phyloP scores from a whole-genome alignment of 2,329 filamentous ascomycete species.

The Fusarium palustre region DNA sequence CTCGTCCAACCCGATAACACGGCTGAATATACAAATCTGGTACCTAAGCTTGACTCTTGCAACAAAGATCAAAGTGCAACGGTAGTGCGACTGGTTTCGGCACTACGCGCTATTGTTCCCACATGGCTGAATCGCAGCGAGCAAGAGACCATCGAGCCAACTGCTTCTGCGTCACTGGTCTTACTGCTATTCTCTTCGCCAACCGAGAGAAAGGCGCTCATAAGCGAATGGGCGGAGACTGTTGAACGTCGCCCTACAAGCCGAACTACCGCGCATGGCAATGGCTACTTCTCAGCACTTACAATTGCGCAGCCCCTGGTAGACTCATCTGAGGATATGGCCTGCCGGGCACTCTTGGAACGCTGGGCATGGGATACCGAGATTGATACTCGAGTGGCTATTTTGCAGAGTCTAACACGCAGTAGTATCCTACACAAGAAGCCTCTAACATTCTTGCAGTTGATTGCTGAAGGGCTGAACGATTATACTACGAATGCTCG shows the following conservation, averaged over 20 bases:
- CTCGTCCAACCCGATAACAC: conserved; percentile 41
- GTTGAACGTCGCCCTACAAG: conserved; percentile 53
- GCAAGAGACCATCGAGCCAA: conserved; percentile 60
- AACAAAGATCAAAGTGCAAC: conserved; percentile 4
- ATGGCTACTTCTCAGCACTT: conserved; percentile 66
- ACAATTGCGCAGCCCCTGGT: conserved; percentile 61
- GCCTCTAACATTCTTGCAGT: conserved; percentile 55
- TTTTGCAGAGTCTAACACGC: conserved; percentile 65
- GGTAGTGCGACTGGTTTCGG: conserved; percentile 40
- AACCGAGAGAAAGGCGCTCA: conserved; percentile 52
- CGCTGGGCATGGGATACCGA: conserved; percentile 65
- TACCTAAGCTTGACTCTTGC: conserved; percentile 34
- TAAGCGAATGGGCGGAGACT: conserved; percentile 61
- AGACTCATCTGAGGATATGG: conserved; percentile 47
- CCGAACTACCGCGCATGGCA: conserved; percentile 55
- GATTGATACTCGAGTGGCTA: conserved; percentile 65
- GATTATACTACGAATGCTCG: conserved; percentile 92
- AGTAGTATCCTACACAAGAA: conserved; percentile 59
- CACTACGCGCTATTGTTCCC: conserved; percentile 52
- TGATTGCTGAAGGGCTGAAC: conserved; percentile 73
- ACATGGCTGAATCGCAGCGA: conserved; percentile 65
- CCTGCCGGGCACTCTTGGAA: conserved; percentile 60
- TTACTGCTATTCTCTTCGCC: conserved; percentile 60
- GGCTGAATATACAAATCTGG: conserved; percentile 39
- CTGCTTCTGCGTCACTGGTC: conserved; percentile 63